phyloP scores from a whole-genome alignment of 2,329 filamentous ascomycete genomes.

The Didymella lethalis region DNA sequence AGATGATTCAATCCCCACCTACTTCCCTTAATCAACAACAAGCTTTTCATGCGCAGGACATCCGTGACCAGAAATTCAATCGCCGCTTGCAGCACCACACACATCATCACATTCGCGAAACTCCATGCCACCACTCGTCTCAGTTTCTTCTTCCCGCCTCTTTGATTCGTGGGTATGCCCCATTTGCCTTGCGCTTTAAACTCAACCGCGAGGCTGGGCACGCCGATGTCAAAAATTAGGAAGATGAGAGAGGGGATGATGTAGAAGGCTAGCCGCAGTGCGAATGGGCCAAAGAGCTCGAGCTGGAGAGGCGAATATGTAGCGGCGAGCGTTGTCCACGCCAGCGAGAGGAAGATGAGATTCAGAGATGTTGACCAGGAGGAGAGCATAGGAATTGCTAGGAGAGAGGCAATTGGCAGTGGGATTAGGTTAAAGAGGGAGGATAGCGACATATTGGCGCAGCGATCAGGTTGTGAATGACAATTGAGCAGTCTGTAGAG shows the following conservation, averaged over 20 bases:
- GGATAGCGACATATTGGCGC: slow-evolving; percentile 39
- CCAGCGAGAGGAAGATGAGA: slow-evolving; percentile 87
- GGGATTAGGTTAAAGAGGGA: slow-evolving; percentile 43
- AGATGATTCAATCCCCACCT: slow-evolving; percentile 67
- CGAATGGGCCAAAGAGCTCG: slow-evolving; percentile 74
- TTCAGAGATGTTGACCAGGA: slow-evolving; percentile 83
- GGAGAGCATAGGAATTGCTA: slow-evolving; percentile 76
- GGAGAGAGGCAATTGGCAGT: slow-evolving; percentile 62
- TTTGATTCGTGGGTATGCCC: slow-evolving; percentile 56
- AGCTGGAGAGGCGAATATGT: slow-evolving; percentile 78
- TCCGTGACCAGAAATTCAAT: slow-evolving; percentile 65
- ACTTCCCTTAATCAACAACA: slow-evolving; percentile 66
- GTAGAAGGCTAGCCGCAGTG: slow-evolving; percentile 73
- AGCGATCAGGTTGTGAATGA: neutral
- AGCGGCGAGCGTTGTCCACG: slow-evolving; percentile 83
- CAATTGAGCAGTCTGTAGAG: neutral
- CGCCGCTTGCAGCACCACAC: slow-evolving; percentile 61
- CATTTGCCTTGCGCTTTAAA: slow-evolving; percentile 72
- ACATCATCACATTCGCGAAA: slow-evolving; percentile 63
- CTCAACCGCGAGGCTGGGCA: slow-evolving; percentile 72
- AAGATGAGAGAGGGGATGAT: slow-evolving; percentile 76
- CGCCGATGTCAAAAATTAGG: slow-evolving; percentile 72
- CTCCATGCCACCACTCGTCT: slow-evolving; percentile 62
- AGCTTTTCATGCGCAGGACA: slow-evolving; percentile 61
- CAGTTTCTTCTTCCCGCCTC: slow-evolving; percentile 53